These are phyloP conservation scores for Phytopythium sindhum DNA, from an alignment of 352 stramenopile genomes.

Conservation along the genomic window DNA sequence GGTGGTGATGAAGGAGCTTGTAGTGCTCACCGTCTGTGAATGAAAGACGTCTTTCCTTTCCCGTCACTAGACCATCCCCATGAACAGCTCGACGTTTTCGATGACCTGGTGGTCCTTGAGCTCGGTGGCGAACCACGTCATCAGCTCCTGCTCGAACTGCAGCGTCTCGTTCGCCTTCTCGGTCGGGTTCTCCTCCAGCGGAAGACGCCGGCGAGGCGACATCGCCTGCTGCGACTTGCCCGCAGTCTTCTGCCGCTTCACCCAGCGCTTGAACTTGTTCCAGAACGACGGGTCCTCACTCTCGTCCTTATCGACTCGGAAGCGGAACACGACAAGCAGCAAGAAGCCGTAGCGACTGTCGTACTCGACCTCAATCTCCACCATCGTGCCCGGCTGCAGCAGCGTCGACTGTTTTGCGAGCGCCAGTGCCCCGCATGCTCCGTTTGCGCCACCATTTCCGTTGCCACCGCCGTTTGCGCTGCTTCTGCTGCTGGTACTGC, in stretches of 20 bases:
- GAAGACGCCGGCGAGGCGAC: background rate
- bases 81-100: slow-evolving; percentile 27
- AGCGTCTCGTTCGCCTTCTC: slow-evolving; percentile 19
- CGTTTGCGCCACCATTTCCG: background rate
- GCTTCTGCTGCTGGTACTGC: background rate
- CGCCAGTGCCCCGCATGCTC: background rate
- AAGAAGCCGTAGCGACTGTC: slow-evolving; percentile 50
- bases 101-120: slow-evolving; percentile 57
- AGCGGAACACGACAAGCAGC: slow-evolving; percentile 51
- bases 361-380: slow-evolving; percentile 78
- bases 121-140: slow-evolving; percentile 49
- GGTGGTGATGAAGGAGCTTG: background rate
- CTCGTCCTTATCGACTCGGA: slow-evolving; percentile 27
- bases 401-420: slow-evolving; percentile 8
- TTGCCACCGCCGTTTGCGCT: background rate
- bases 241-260: background rate
- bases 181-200: background rate
- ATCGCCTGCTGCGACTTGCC: background rate
- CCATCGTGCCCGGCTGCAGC: slow-evolving; percentile 30
- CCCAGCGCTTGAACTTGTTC: background rate
- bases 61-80: slow-evolving; percentile 16
- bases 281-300: background rate
- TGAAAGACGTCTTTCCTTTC: no score
- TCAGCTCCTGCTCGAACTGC: slow-evolving; percentile 39
- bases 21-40: no score